Evolutionary conservation across 495 filamentous ascomycete genomes (phyloP), one percentile per base, ranked within the genome.

Genomic region (Alectoria sarmentosa): DNA sequence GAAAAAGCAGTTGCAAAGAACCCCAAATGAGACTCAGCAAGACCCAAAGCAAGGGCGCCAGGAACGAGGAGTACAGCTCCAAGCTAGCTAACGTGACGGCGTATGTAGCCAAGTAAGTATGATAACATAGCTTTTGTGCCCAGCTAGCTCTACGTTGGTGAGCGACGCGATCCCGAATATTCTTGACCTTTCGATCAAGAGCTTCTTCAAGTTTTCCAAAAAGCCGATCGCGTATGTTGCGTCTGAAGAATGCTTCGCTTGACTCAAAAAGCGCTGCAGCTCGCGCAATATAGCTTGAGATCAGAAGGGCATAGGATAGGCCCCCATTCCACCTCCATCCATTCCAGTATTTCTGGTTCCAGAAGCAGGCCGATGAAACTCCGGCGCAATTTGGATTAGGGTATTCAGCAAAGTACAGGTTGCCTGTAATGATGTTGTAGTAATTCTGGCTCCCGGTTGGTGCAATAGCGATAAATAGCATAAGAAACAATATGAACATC

Each of bases 401-500:
- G 37, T 38, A 38, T 5, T 11, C 39, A 17, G 14, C 14, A 9
- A 48, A 57, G 49, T 23, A 23, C 8, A 13, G 30, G 37, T 17
- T 41, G n/a, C 37, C 52, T 58, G 46, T 36, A 59, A 37, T 30
- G 9, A 26, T 28, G 1, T 34, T 0, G 32, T 46, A 10, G 37
- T 46, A 34, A 60, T n/a, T 49, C 23, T 49, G 3, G 46, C 23
- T 49, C 11, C 46, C 23, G 11, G 46, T 2, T n/a, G 54, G 17
- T 14, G 56, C 52, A 7, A 39, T 65, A 23, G 17, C 62, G n/a
- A 58, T 32, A 10, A 55, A 38, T 34, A 72, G n/a, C 11, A 72
- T 36, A 11, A n/a, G 9, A 46, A 69, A 23, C 11, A 66, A 4
- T 17, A 52, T 30, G 13, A 72, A 7, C 70, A 73, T 74, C 13